phyloP scores from a whole-genome alignment of 2,329 filamentous ascomycete genomes.

The Fusarium buxicola region DNA sequence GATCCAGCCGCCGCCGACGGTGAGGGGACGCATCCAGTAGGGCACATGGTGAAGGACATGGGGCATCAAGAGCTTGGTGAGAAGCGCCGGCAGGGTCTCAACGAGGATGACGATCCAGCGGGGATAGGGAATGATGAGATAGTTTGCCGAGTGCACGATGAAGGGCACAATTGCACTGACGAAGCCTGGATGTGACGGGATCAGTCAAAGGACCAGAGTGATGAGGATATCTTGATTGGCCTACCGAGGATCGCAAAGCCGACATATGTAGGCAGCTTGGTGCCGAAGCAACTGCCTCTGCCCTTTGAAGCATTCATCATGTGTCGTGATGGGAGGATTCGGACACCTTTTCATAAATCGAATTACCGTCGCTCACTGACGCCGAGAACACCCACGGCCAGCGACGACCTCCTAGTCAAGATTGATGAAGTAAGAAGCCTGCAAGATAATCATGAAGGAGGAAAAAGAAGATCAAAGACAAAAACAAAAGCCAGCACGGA shows the following conservation, averaged over 20 bases:
- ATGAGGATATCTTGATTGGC: neutral
- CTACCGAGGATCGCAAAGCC: constrained; percentile 45
- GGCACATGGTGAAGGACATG: constrained; percentile 45
- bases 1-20: constrained; percentile 46
- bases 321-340: too few species aligned
- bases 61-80: constrained; percentile 46
- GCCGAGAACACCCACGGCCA: too few species aligned
- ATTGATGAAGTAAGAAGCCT: too few species aligned
- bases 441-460: too few species aligned
- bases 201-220: constrained; percentile 3
- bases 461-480: too few species aligned
- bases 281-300: constrained; percentile 13
- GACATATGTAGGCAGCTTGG: constrained; percentile 38
- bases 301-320: constrained; percentile 10
- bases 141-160: constrained; percentile 49
- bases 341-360: too few species aligned
- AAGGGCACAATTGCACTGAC: constrained; percentile 47
- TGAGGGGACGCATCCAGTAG: constrained; percentile 46
- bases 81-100: constrained; percentile 47
- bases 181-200: constrained; percentile 43
- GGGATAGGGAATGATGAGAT: constrained; percentile 52
- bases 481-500: too few species aligned
- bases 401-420: too few species aligned
- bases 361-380: too few species aligned
- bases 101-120: constrained; percentile 49